Percentiles rank a stretch among this genome's conserved stretches.
phyloP scores from a whole-genome alignment of 2,329 filamentous ascomycete species.

The Ophiocordyceps australis region DNA sequence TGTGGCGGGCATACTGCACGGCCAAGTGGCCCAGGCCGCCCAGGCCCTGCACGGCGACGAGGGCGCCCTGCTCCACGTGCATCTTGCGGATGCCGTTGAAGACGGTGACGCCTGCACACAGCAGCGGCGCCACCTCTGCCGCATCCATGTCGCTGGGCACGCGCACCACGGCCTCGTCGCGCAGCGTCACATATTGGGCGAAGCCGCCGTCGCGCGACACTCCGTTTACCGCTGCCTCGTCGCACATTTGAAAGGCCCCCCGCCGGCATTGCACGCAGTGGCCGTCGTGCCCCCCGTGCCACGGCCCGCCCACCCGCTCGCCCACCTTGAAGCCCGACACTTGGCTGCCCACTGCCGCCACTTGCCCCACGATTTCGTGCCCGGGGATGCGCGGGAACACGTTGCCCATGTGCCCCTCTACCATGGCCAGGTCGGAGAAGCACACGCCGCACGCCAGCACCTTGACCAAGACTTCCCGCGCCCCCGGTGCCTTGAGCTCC shows the following conservation, averaged over 20 bases:
- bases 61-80: slow-evolving; percentile 28
- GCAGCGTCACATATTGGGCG: slow-evolving; percentile 42
- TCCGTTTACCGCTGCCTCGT: slow-evolving; percentile 44
- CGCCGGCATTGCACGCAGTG: slow-evolving; percentile 44
- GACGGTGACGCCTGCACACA: slow-evolving; percentile 48
- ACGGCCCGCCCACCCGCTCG: slow-evolving; percentile 39
- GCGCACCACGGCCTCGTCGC: slow-evolving; percentile 39
- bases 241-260: slow-evolving; percentile 51
- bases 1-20: slow-evolving; percentile 56
- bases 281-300: slow-evolving; percentile 34
- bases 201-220: slow-evolving; percentile 49
- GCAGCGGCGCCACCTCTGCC: slow-evolving; percentile 35
- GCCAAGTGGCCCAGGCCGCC: slow-evolving; percentile 64
- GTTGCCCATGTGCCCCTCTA: slow-evolving; percentile 30
- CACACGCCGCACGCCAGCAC: slow-evolving; percentile 57
- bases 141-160: slow-evolving; percentile 34
- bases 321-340: slow-evolving; percentile 38
- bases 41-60: slow-evolving; percentile 46
- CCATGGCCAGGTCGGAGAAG: slow-evolving; percentile 36
- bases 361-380: slow-evolving; percentile 50
- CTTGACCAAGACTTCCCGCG: slow-evolving; percentile 49
- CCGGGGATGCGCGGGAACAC: slow-evolving; percentile 45
- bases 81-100: slow-evolving; percentile 41
- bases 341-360: slow-evolving; percentile 37
- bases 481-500: slow-evolving; percentile 33